These are phyloP conservation scores for Monilinia vaccinii-corymbosi DNA, from an alignment of 2,329 filamentous ascomycete genomes.

Conservation along the genomic window DNA sequence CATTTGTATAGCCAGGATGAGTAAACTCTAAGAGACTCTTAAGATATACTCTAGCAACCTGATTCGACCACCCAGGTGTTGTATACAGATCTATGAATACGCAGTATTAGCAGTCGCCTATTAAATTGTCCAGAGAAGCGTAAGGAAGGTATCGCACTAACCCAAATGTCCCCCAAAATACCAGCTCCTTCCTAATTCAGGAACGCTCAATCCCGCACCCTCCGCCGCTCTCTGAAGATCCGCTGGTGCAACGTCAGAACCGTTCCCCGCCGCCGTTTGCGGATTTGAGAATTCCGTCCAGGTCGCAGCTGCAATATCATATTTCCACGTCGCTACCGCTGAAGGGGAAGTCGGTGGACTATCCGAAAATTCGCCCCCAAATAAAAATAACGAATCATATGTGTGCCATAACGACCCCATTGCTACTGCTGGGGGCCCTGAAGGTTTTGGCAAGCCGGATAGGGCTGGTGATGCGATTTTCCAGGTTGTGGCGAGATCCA, in stretches of 20 bases:
- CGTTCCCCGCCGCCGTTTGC: conserved; percentile 52
- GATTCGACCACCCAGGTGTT: conserved; percentile 55
- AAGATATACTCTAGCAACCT: conserved; percentile 55
- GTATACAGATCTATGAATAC: conserved; percentile 37
- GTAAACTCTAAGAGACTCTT: conserved; percentile 70
- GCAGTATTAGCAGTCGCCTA: neutral
- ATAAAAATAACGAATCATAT: conserved; percentile 59
- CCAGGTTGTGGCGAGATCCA: conserved; percentile 70
- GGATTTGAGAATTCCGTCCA: conserved; percentile 58
- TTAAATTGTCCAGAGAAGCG: neutral
- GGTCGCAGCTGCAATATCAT: conserved; percentile 46
- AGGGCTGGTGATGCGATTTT: conserved; percentile 54
- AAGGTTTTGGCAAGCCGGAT: conserved; percentile 52
- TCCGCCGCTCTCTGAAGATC: conserved; percentile 62
- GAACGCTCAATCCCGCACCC: conserved; percentile 62
- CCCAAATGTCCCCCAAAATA: conserved; percentile 64
- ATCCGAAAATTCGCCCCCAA: conserved; percentile 66
- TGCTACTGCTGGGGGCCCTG: conserved; percentile 61
- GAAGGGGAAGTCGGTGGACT: conserved; percentile 46
- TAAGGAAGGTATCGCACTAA: neutral
- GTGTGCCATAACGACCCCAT: conserved; percentile 72
- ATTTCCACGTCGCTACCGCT: conserved; percentile 60
- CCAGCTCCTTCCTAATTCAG: conserved; percentile 61
- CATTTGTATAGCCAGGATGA: conserved; percentile 59
- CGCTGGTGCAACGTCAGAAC: conserved; percentile 45